A percentile compares a stretch with the other conserved stretches of the same genome.
These are phyloP conservation scores for Helichrysum umbraculigerum DNA, from an alignment of 129 eudicot species.

Conservation along the genomic window DNA sequence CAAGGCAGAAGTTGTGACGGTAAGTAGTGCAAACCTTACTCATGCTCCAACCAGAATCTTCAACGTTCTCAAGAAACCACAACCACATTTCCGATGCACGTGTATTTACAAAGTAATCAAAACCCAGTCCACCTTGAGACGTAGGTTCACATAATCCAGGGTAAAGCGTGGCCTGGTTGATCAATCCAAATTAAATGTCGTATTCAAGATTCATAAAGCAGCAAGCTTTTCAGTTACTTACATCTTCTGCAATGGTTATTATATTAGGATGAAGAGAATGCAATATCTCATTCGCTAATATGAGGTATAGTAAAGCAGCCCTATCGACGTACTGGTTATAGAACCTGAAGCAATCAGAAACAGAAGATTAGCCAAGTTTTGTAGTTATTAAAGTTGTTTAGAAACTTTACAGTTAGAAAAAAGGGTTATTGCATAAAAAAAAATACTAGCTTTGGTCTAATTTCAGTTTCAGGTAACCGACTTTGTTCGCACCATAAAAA, in stretches of 20 bases:
- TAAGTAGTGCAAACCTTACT: constrained; percentile 62
- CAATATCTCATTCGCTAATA: constrained; percentile 80
- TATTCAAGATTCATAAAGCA: constrained; percentile 26
- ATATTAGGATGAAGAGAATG: constrained; percentile 90
- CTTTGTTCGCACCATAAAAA: neutral
- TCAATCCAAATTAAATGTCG: neutral
- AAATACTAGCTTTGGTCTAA: neutral
- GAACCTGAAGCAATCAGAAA: constrained; percentile 53
- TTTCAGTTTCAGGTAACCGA: neutral
- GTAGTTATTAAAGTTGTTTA: neutral
- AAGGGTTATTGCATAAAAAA: neutral
- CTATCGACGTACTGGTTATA: constrained; percentile 93
- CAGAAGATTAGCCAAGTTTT: constrained; percentile 17
- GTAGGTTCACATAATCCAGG: constrained; percentile 95
- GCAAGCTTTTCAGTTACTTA: constrained; percentile 35
- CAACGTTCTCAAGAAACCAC: constrained; percentile 61
- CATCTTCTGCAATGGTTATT: constrained; percentile 96
- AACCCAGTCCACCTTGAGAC: constrained; percentile 98
- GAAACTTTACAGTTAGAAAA: neutral
- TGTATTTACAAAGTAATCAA: constrained; percentile 86
- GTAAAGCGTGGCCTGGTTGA: constrained; percentile 64
- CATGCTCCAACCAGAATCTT: constrained; percentile 91
- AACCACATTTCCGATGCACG: constrained; percentile 95
- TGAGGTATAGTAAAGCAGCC: constrained; percentile 79
- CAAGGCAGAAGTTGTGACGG: constrained; percentile 7